Percentiles rank a stretch among this genome's conserved stretches.
Evolutionary conservation across 2,329 filamentous ascomycete species (phyloP).

Genomic region (Pseudopyrenochaeta lycopersici): DNA sequence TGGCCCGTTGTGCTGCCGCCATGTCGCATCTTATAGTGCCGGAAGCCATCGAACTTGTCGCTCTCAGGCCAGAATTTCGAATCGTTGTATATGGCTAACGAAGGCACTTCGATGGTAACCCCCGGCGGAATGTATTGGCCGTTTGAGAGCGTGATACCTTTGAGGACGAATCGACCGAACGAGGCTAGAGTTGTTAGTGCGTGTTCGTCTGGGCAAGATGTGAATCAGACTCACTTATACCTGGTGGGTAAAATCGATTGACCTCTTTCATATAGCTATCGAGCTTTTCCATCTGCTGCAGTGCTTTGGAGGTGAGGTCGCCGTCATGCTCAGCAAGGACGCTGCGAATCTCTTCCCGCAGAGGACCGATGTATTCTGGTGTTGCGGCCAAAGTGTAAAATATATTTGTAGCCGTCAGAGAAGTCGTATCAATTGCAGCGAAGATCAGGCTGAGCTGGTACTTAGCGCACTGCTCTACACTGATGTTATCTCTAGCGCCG

Average conservation of each 20-base stretch:
- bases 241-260: conserved; percentile 34
- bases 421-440: conserved; percentile 45
- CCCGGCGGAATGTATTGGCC: conserved; percentile 58
- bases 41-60: conserved; percentile 43
- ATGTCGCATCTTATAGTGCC: conserved; percentile 40
- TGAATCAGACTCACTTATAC: conserved; percentile 25
- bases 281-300: conserved; percentile 47
- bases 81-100: conserved; percentile 39
- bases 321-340: conserved; percentile 48
- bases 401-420: conserved; percentile 34
- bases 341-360: conserved; percentile 53
- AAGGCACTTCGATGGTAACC: conserved; percentile 41
- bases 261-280: conserved; percentile 50
- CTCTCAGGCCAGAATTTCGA: conserved; percentile 27
- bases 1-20: conserved; percentile 28
- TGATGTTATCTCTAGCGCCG: conserved; percentile 12
- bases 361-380: conserved; percentile 54
- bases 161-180: conserved; percentile 62
- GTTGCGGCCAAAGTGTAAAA: conserved; percentile 41
- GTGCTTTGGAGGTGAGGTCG: conserved; percentile 35
- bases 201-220: too few relatives aligned
- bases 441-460: conserved; percentile 38
- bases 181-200: conserved; percentile 43
- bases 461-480: conserved; percentile 11
- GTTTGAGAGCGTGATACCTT: conserved; percentile 63